Evolutionary conservation across 2,329 filamentous ascomycete genomes (phyloP).

Genomic region (Alternaria metachromatica): DNA sequence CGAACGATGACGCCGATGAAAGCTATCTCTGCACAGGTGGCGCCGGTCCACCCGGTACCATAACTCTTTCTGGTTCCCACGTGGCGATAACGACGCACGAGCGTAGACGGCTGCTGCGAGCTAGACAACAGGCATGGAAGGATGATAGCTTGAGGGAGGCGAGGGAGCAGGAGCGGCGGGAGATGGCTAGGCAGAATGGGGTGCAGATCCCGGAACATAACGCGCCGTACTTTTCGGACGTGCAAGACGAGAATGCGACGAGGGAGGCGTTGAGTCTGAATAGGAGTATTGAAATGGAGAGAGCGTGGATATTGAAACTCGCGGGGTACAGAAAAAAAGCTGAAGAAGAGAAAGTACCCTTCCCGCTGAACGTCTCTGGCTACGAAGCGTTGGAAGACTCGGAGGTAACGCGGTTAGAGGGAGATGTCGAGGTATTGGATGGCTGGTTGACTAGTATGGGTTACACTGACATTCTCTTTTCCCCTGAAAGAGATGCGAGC

Average conservation of each 20-base stretch:
- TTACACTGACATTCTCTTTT: not conserved
- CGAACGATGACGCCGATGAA: not conserved
- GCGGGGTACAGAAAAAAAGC: not conserved
- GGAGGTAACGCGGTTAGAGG: not conserved
- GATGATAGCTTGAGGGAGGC: not conserved
- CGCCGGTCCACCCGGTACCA: not conserved
- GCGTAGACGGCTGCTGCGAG: not conserved
- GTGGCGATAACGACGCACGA: not conserved
- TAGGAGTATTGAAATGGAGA: not conserved
- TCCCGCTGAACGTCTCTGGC: not conserved
- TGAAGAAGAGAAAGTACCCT: not conserved
- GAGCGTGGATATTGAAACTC: not conserved
- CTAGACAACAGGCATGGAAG: not conserved
- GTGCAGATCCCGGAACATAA: not conserved
- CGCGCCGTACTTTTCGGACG: not conserved
- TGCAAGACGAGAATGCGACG: not conserved
- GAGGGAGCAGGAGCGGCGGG: not conserved
- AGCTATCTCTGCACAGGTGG: not conserved
- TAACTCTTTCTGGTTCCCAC: not conserved
- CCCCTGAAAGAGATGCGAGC: fast-evolving
- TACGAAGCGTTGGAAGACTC: not conserved
- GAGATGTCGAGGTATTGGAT: not conserved
- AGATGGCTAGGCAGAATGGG: not conserved
- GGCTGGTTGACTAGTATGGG: not conserved
- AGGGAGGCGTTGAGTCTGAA: not conserved